A percentile compares a stretch with the other conserved stretches of the same genome.
Conservation (phyloP, 108 stramenopile genomes). For the Nannochloropsis gaditana region DNA sequence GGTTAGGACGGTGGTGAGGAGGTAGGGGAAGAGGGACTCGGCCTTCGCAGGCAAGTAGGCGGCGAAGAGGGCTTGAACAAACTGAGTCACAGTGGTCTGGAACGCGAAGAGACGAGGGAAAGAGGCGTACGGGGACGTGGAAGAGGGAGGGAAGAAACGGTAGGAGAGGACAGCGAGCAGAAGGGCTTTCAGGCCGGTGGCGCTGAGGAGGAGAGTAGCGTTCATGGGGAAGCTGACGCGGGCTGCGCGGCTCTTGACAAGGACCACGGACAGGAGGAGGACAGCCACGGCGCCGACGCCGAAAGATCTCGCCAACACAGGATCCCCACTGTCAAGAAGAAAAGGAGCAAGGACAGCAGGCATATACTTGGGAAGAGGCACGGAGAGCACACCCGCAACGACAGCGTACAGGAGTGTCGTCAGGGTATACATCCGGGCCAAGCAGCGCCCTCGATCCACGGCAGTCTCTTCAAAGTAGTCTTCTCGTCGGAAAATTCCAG, state of each 20-base stretch:
- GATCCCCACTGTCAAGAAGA: not conserved
- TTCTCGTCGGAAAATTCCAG: not conserved
- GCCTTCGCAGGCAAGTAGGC: not conserved
- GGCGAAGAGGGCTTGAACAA: not conserved
- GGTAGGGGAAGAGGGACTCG: not conserved
- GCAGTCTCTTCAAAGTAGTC: not conserved
- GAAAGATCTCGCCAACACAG: not conserved
- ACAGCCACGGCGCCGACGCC: not conserved
- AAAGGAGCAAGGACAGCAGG: not conserved
- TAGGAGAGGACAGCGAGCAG: not conserved
- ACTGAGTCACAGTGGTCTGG: not conserved
- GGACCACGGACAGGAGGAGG: not conserved
- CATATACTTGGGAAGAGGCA: not conserved
- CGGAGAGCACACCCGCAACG: not conserved
- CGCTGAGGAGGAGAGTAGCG: not conserved
- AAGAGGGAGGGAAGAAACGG: not conserved
- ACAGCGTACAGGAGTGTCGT: not conserved
- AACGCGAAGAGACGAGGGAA: not conserved
- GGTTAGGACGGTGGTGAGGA: not conserved
- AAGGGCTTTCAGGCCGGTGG: not conserved
- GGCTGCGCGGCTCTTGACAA: not conserved
- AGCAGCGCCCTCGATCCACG: not conserved
- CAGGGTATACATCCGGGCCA: not conserved
- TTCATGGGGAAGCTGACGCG: conserved; percentile 1
- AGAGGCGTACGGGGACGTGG: not conserved